phyloP scores from a whole-genome alignment of 306 rosid species.

The Psophocarpus tetragonolobus region DNA sequence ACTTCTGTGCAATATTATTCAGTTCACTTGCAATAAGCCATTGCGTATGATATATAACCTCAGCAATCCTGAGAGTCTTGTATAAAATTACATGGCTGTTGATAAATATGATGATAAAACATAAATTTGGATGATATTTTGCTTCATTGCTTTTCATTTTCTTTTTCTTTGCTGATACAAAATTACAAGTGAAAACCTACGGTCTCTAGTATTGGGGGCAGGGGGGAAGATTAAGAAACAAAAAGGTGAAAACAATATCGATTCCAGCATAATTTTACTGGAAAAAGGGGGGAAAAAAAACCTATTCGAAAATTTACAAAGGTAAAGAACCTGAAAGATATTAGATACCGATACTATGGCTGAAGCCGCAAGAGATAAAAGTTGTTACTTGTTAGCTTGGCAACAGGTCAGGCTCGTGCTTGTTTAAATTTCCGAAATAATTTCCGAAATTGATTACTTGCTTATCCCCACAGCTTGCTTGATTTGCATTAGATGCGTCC shows the following conservation, averaged over 20 bases:
- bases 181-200: slow-evolving; percentile 51
- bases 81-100: not conserved
- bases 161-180: slow-evolving; percentile 45
- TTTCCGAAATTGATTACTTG: slow-evolving; percentile 43
- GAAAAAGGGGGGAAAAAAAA: not conserved
- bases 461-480: slow-evolving; percentile 51
- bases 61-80: not conserved
- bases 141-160: slow-evolving; percentile 44
- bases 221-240: not conserved
- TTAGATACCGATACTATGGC: slow-evolving; percentile 20
- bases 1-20: not conserved
- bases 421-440: slow-evolving; percentile 42
- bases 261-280: slow-evolving; percentile 32
- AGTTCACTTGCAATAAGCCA: not conserved
- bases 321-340: slow-evolving; percentile 39
- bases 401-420: slow-evolving; percentile 44
- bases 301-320: slow-evolving; percentile 47
- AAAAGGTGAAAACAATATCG: slow-evolving; percentile 23
- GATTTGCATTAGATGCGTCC: slow-evolving; percentile 68
- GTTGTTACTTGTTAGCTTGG: slow-evolving; percentile 30
- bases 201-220: slow-evolving; percentile 37
- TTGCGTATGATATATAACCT: not conserved
- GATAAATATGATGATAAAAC: not conserved
- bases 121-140: slow-evolving; percentile 26
- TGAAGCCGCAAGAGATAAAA: slow-evolving; percentile 23